phyloP scores from a whole-genome alignment of 768 basidiomycete species.

The Leccinum imitatum region DNA sequence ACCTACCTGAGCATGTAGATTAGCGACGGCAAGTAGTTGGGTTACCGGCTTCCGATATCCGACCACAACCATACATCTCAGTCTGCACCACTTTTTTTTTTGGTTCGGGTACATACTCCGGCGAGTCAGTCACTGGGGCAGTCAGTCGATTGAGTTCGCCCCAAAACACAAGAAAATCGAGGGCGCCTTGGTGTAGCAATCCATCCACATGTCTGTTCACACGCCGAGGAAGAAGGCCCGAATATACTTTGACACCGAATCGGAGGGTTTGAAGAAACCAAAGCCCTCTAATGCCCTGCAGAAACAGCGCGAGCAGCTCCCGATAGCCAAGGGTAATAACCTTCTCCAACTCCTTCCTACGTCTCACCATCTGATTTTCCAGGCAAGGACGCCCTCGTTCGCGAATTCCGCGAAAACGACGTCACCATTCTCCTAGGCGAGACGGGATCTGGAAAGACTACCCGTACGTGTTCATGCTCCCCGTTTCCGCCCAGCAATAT shows the following conservation, averaged over 20 bases:
- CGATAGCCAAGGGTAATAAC: conserved; percentile 68
- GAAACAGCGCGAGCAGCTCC: conserved; percentile 68
- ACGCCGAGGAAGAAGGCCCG: conserved; percentile 30
- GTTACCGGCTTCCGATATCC: conserved; percentile 18
- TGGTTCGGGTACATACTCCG: background rate
- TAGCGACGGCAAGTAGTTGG: conserved; percentile 9
- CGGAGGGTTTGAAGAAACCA: conserved; percentile 13
- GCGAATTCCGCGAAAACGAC: conserved; percentile 73
- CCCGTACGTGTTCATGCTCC: conserved; percentile 63
- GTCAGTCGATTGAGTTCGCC: background rate
- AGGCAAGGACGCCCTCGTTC: conserved; percentile 77
- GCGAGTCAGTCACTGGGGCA: background rate
- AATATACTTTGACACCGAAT: conserved; percentile 13
- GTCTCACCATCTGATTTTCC: conserved; percentile 1
- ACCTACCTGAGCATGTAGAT: too few relatives aligned
- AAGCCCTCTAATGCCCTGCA: conserved; percentile 38
- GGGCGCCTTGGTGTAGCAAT: conserved; percentile 1
- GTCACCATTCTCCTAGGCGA: conserved; percentile 91
- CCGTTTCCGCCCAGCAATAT: background rate
- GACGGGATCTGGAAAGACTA: conserved; percentile 98
- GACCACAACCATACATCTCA: background rate
- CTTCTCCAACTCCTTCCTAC: background rate
- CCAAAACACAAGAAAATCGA: background rate
- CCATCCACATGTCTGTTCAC: conserved; percentile 16
- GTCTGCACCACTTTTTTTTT: background rate